Evolutionary conservation across 768 basidiomycete species (phyloP), one percentile per base, ranked within the genome.

Genomic region (Omphalotus guepiniiformis): DNA sequence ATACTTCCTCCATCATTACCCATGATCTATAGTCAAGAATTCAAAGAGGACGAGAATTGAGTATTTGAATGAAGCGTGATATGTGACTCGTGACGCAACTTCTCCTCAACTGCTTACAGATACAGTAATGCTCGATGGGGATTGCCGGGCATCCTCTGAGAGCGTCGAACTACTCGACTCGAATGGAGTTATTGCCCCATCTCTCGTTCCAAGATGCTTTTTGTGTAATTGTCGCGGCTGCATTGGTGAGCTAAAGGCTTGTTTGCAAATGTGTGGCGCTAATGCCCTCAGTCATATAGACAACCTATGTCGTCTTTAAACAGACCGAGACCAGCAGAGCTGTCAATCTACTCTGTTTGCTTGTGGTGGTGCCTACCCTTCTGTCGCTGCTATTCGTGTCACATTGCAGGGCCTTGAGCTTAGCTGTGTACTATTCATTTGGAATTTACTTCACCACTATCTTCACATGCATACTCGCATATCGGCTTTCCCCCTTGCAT

Each of bases 1-100:
- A 92, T 90, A 58, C 86, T 88, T 70, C 88, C 88, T 52, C 89
- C 89, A 65, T 91, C 88, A 76, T 90, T 90, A 61, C 88, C 87
- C 88, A 91, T 91, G 61, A 15, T 39, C 6, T 25, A 29, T 18
- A 28, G 41, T 11, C 3, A n/a, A 6, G 18, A 15, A 2, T 18
- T 6, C 39, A 39, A 16, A 18, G n/a, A n/a, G n/a, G n/a, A n/a
- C n/a, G n/a, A n/a, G 26, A 3, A 16, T 29, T 11, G 8, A 41
- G 3, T 27, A 11, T 9, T 16, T 8, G 15, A 42, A 18, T 12
- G 26, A 42, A 42, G 16, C 23, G 16, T 27, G 28, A 16, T 25
- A 40, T 15, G 16, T 21, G 7, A 11, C 30, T 25, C 22, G 23
- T n/a, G n/a, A n/a, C n/a, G n/a, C n/a, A n/a, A n/a, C n/a, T n/a